Conservation (phyloP, 495 filamentous ascomycete species). For the Penicillium turbatum region DNA sequence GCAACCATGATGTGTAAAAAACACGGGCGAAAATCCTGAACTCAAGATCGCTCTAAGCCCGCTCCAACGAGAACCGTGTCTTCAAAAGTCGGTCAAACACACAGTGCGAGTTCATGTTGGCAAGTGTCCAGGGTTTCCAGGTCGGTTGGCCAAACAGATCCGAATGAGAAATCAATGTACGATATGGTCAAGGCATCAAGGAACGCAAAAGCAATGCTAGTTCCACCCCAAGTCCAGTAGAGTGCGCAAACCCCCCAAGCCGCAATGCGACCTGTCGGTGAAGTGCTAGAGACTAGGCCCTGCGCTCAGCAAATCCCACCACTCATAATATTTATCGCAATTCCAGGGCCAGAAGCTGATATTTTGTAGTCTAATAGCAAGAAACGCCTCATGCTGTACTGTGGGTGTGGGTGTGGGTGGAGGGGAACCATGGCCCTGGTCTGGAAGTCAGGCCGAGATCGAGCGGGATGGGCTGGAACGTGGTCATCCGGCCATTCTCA, state of each 20-base stretch:
- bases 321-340: not conserved
- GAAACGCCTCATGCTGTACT: not conserved
- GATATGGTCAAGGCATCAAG: not conserved
- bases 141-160: not conserved
- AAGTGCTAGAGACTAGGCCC: slow-evolving; percentile 4
- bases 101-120: not conserved
- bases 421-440: not conserved
- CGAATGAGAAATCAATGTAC: slow-evolving; percentile 5
- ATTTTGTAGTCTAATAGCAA: not conserved
- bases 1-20: not conserved
- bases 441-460: slow-evolving; percentile 6
- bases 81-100: not conserved
- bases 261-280: not conserved
- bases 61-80: not conserved
- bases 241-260: not conserved
- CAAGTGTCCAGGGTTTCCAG: not conserved
- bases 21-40: not conserved
- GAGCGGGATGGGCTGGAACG: slow-evolving; percentile 10
- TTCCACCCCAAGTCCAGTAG: not conserved
- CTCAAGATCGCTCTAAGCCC: not conserved
- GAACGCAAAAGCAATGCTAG: not conserved
- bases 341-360: not conserved
- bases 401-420: not conserved
- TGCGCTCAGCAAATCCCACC: not conserved
- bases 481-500: not conserved